phyloP scores from a whole-genome alignment of 2,329 filamentous ascomycete genomes.

The Cercospora brassicicola region DNA sequence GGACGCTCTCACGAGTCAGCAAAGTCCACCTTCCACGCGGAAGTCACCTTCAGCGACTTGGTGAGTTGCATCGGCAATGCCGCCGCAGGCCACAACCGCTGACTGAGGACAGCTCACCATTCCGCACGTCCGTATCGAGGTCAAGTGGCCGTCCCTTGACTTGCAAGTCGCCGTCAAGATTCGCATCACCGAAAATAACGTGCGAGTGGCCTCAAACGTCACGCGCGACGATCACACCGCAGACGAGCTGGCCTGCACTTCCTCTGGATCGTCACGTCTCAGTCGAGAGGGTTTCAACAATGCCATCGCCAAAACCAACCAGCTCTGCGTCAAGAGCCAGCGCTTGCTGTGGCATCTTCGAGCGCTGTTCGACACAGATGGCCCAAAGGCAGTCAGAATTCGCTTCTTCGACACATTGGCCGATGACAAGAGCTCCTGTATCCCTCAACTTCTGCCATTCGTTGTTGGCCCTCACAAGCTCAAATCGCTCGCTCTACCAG shows the following conservation, averaged over 20 bases:
- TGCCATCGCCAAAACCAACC: not conserved
- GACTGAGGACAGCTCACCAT: conserved; percentile 16
- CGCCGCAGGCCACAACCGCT: not conserved
- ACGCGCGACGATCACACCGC: not conserved
- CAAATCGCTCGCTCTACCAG: conserved; percentile 15
- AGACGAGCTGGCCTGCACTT: conserved; percentile 14
- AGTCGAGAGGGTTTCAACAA: conserved; percentile 15
- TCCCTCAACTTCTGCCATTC: conserved; percentile 17
- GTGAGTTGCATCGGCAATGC: not conserved
- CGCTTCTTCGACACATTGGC: conserved; percentile 13
- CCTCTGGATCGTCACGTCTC: conserved; percentile 5
- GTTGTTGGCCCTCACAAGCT: conserved; percentile 13
- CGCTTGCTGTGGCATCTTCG: conserved; percentile 6
- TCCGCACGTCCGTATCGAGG: conserved; percentile 16
- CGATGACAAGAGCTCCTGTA: not conserved
- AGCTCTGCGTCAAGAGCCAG: not conserved
- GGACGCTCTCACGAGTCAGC: not conserved
- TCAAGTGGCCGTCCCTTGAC: conserved; percentile 3
- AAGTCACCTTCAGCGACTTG: conserved; percentile 9
- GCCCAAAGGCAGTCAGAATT: conserved; percentile 10
- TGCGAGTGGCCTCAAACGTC: conserved; percentile 1
- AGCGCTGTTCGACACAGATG: not conserved
- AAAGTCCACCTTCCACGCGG: not conserved
- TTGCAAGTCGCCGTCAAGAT: conserved; percentile 4
- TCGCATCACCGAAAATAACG: not conserved